phyloP scores from a whole-genome alignment of 2,329 filamentous ascomycete species.

The Trichoderma semiorbis region DNA sequence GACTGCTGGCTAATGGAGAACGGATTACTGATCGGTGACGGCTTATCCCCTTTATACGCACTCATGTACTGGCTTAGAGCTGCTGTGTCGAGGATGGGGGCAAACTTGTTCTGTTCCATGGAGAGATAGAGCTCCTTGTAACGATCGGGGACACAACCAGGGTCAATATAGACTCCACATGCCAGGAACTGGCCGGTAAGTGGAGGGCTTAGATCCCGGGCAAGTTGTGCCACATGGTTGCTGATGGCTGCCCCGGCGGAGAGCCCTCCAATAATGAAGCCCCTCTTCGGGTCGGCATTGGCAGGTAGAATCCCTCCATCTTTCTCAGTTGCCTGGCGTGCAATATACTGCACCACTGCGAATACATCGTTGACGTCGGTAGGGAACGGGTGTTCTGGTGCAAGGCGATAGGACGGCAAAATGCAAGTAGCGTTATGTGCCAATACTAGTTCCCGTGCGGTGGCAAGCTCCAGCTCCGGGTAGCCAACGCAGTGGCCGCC shows the following conservation, averaged over 20 bases:
- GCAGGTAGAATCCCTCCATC: neutral
- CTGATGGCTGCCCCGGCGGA: neutral
- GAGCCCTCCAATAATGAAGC: neutral
- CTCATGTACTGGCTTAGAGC: neutral
- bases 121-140: neutral
- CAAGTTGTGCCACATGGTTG: neutral
- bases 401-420: neutral
- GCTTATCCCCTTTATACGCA: neutral
- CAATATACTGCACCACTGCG: neutral
- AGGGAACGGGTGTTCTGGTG: neutral
- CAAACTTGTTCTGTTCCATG: neutral
- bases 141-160: neutral
- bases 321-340: neutral
- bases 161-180: neutral
- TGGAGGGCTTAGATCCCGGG: neutral
- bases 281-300: neutral
- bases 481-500: neutral
- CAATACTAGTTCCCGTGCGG: neutral
- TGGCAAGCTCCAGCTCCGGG: neutral
- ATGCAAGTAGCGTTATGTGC: neutral
- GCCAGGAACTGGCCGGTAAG: neutral
- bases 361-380: neutral
- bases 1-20: neutral
- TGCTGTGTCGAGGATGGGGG: neutral
- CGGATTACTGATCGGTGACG: too few relatives aligned